Evolutionary conservation across 1,284 basidiomycete genomes (phyloP), one percentile per base, ranked within the genome.

Genomic region (Ustilago cynodontis): DNA sequence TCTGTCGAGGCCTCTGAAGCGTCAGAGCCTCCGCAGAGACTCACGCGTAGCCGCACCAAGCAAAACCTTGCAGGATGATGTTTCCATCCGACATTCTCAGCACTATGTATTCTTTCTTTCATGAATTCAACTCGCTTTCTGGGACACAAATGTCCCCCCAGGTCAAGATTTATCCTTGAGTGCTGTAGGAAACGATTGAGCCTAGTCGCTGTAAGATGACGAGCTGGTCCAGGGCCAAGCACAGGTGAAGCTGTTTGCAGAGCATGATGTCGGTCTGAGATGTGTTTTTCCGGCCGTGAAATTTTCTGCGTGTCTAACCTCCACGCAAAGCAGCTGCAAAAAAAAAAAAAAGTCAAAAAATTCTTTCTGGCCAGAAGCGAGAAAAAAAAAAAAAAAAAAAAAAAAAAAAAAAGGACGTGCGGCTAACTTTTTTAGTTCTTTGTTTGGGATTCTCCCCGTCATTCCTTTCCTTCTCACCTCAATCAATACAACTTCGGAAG

Each of bases 1-100:
- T 56, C 49, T 7, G 53, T 35, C 26, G 59, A 65, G 20, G 49
- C 51, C 11, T 24, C 49, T 4, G 60, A 56, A 51, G 29, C 52
- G 26, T 49, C 59, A 11, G 64, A 63, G 51, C 64, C 64, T 4
- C 57, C 60, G 26, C 59, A 66, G 33, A 62, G 69, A 41, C 51
- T 71, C 14, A 76, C 68, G 10, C 62, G 73, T 13, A 76, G 69
- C 45, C 67, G 68, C 37, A 76, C 67, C 33, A 71, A 63, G 22
- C 64, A 76, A 37, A 65, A 76, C 14, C 57, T 75, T 13, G 55
- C 49, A 22, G 66, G 58, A 7, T 74, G 59, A 69, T 18, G 22
- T 7, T 24, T 16, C 28, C 11, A 20, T 35, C 45, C 3, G n/a
- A 28, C 33, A 33, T 24, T 11, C 39, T 45, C 31, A 13, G 20